Conservation (phyloP, 164 flowering plant species). For the Magnolia sinica region DNA sequence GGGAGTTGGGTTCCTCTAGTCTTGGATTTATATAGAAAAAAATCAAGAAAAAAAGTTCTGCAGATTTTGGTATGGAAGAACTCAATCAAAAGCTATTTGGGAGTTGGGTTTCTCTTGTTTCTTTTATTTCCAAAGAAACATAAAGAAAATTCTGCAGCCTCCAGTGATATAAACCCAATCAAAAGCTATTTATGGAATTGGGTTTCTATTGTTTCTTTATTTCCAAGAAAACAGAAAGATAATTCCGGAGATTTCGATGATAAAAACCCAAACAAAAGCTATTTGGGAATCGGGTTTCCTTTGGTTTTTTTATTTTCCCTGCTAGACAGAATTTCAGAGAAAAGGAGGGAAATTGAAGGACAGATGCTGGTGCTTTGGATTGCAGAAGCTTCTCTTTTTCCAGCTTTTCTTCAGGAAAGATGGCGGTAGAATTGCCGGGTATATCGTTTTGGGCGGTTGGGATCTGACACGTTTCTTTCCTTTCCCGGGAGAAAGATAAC, state of each 20-base stretch:
- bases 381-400: neutral
- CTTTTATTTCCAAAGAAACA: neutral
- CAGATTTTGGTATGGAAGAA: neutral
- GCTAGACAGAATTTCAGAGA: no score
- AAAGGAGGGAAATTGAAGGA: neutral
- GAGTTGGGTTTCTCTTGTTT: neutral
- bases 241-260: neutral
- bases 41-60: neutral
- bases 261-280: neutral
- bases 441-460: conserved; percentile 5
- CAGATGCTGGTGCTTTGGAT: neutral
- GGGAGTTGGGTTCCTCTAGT: neutral
- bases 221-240: neutral
- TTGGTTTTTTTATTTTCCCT: neutral
- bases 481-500: neutral
- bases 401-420: neutral
- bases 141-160: neutral
- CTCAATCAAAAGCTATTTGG: neutral
- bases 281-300: neutral
- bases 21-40: neutral
- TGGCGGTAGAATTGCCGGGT: neutral
- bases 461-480: conserved; percentile 2
- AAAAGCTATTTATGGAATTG: neutral
- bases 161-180: neutral
- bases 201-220: neutral